Evolutionary conservation across 1,284 basidiomycete genomes (phyloP).

Genomic region (Pseudozyma tsukubaensis): DNA sequence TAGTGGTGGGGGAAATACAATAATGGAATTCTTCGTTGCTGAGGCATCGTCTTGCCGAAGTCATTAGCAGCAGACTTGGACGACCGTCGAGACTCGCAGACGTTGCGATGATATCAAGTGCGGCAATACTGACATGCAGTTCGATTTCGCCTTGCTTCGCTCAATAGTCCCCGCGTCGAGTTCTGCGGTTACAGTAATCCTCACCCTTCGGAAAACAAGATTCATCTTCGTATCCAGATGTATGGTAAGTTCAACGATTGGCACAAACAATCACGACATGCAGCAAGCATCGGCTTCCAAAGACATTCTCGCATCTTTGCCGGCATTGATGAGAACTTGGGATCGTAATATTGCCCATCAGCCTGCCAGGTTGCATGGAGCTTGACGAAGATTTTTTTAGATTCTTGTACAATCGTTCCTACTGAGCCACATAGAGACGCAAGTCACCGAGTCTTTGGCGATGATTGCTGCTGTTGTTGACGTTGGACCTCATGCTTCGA

Average conservation of each 20-base stretch:
- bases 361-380: conserved; percentile 46
- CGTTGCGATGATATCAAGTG: neutral
- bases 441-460: conserved; percentile 5
- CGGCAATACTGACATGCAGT: neutral
- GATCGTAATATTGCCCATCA: conserved; percentile 45
- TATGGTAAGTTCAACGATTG: conserved; percentile 78
- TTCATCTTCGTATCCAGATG: conserved; percentile 97
- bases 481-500: neutral
- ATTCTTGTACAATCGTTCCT: conserved; percentile 69
- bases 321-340: conserved; percentile 54
- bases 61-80: conserved; percentile 3
- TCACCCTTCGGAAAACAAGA: conserved; percentile 95
- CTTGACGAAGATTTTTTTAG: conserved; percentile 54
- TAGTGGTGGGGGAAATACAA: conserved; percentile 62
- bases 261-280: neutral
- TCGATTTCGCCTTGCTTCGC: neutral
- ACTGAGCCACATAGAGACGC: conserved; percentile 57
- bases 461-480: conserved; percentile 12
- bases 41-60: conserved; percentile 48
- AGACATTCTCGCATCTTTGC: neutral
- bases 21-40: conserved; percentile 70
- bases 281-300: neutral
- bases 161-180: conserved; percentile 89
- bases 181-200: conserved; percentile 98
- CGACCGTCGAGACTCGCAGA: neutral